phyloP scores from a whole-genome alignment of 495 filamentous ascomycete species.

The Ascodesmis nigricans region DNA sequence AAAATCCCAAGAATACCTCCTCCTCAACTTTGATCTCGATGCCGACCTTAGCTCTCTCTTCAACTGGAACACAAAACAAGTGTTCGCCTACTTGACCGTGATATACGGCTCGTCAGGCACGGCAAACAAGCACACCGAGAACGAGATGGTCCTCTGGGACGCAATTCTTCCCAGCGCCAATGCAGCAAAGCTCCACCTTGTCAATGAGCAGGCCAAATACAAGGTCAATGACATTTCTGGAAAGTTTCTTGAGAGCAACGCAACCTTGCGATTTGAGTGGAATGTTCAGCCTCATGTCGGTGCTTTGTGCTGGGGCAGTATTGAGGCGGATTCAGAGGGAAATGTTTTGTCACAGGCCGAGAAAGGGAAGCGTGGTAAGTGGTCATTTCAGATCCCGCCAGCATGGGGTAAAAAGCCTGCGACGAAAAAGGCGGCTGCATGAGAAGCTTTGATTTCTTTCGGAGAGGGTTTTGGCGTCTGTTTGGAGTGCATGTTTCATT shows the following conservation, averaged over 20 bases:
- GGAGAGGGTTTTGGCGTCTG: too few relatives aligned
- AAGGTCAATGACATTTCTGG: constrained; percentile 73
- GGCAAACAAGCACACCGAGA: constrained; percentile 23
- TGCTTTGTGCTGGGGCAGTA: constrained; percentile 43
- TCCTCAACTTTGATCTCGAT: constrained; percentile 80
- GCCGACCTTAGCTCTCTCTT: constrained; percentile 75
- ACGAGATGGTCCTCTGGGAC: constrained; percentile 87
- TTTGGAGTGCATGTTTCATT: too few relatives aligned
- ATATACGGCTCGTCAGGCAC: constrained; percentile 31
- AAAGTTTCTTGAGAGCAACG: constrained; percentile 46
- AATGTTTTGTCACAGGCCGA: too few relatives aligned
- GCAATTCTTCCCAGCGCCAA: constrained; percentile 47
- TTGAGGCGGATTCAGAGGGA: constrained; percentile 9
- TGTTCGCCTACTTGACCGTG: constrained; percentile 87
- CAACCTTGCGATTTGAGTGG: constrained; percentile 61
- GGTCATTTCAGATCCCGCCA: too few relatives aligned
- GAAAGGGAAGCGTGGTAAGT: too few relatives aligned
- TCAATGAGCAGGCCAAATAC: constrained; percentile 75
- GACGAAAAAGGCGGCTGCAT: too few relatives aligned
- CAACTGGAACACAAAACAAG: constrained; percentile 99
- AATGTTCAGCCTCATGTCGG: constrained; percentile 98
- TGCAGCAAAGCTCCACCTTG: constrained; percentile 46
- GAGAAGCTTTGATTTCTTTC: too few relatives aligned
- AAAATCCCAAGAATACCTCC: constrained; percentile 83
- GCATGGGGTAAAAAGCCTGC: too few relatives aligned